Evolutionary conservation across 164 flowering plant genomes (phyloP).

Genomic region (Platanus orientalis): DNA sequence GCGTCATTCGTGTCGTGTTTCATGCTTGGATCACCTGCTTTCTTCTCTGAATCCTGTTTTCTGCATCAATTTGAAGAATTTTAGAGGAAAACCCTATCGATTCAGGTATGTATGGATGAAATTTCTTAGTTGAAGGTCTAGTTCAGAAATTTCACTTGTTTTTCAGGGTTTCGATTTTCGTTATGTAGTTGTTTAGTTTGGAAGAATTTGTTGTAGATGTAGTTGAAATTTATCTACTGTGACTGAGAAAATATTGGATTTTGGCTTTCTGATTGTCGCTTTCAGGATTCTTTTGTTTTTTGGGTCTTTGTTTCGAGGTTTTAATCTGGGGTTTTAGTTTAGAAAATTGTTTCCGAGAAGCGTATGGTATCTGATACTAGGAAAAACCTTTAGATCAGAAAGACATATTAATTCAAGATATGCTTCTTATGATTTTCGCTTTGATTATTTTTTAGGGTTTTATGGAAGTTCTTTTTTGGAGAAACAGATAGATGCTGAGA

Average conservation of each 20-base stretch:
- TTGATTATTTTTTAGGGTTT: conserved; percentile 7
- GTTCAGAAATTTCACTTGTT: conserved; percentile 9
- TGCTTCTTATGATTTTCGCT: neutral
- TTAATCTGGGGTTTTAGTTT: conserved; percentile 2
- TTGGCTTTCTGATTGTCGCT: neutral
- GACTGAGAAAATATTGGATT: conserved; percentile 4
- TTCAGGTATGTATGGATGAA: conserved; percentile 18
- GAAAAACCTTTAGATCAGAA: neutral
- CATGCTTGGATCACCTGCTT: conserved; percentile 2
- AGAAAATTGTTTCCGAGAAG: neutral
- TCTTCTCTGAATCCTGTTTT: neutral
- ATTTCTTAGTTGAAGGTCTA: conserved; percentile 2
- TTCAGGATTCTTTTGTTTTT: neutral
- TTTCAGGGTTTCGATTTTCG: conserved; percentile 7
- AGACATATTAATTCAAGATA: neutral
- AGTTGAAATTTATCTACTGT: neutral
- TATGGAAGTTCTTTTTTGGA: neutral
- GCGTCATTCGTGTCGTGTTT: neutral
- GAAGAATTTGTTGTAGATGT: neutral
- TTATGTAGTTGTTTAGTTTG: neutral
- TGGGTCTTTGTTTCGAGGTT: neutral
- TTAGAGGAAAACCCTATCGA: conserved; percentile 4
- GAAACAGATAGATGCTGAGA: neutral
- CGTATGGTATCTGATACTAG: conserved; percentile 5
- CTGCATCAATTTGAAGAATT: neutral